These are phyloP conservation scores for Trichoderma arundinaceum DNA, from an alignment of 2,329 filamentous ascomycete genomes.

Conservation along the genomic window DNA sequence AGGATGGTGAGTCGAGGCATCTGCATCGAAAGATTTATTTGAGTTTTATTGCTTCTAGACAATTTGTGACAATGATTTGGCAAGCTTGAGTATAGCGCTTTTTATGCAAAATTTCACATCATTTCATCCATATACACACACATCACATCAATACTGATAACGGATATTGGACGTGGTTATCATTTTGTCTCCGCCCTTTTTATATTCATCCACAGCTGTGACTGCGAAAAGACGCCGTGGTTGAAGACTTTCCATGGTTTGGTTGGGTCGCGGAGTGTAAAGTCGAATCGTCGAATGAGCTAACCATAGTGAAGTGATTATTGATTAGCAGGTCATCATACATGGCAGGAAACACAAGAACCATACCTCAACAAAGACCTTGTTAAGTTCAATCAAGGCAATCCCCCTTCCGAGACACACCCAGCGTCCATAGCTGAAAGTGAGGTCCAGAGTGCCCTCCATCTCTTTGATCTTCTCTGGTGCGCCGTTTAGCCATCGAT, in stretches of 20 bases:
- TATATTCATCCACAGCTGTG: neutral
- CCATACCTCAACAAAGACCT: constrained; percentile 45
- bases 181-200: neutral
- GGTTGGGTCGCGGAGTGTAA: constrained; percentile 21
- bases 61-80: neutral
- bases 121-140: neutral
- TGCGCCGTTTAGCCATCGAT: constrained; percentile 47
- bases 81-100: neutral
- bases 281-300: constrained; percentile 32
- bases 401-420: constrained; percentile 42
- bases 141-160: neutral
- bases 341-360: neutral
- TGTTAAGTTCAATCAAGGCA: constrained; percentile 42
- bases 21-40: neutral
- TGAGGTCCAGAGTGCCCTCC: constrained; percentile 44
- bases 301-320: neutral
- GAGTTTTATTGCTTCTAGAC: neutral
- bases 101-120: neutral
- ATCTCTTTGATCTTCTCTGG: constrained; percentile 43
- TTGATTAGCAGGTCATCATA: neutral
- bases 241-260: constrained; percentile 30
- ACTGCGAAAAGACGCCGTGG: constrained; percentile 2
- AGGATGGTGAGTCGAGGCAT: neutral
- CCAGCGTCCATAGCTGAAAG: constrained; percentile 41
- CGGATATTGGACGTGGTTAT: neutral